Percentiles rank a stretch among this genome's conserved stretches.
Conservation (phyloP, 2,329 filamentous ascomycete genomes). For the Colletotrichum cereale region DNA sequence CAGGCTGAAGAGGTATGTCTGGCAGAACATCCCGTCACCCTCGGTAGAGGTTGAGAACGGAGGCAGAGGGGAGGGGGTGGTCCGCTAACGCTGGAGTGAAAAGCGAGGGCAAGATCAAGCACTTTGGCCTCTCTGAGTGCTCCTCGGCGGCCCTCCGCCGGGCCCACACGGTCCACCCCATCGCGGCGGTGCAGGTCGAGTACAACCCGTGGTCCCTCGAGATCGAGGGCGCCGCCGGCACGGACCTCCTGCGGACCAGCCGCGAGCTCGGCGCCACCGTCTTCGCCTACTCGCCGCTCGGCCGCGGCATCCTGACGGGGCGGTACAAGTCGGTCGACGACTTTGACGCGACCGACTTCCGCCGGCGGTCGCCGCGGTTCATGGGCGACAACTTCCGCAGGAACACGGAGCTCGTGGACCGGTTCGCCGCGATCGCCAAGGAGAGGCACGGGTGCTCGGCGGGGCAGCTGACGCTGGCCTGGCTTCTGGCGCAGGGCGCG, state of each 20-base stretch:
- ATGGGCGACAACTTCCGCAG: constrained; percentile 64
- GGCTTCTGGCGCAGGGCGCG: constrained; percentile 70
- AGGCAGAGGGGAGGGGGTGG: too few species aligned
- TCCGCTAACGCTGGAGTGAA: not conserved
- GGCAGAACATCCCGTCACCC: not conserved
- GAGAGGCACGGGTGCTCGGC: constrained; percentile 66
- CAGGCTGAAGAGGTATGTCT: constrained; percentile 54
- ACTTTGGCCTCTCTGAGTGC: constrained; percentile 68
- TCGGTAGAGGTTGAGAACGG: not conserved
- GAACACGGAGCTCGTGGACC: constrained; percentile 67
- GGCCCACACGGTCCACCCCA: constrained; percentile 61
- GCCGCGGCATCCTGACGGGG: constrained; percentile 69
- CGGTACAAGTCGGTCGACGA: constrained; percentile 59
- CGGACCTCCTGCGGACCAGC: constrained; percentile 64
- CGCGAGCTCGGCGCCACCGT: constrained; percentile 70
- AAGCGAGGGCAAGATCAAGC: constrained; percentile 67
- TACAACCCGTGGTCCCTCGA: constrained; percentile 67
- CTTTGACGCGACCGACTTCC: constrained; percentile 62
- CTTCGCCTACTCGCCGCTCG: constrained; percentile 71
- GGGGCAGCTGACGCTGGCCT: constrained; percentile 71
- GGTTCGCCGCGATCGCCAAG: constrained; percentile 60
- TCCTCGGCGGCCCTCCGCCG: constrained; percentile 63
- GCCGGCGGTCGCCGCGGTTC: constrained; percentile 61
- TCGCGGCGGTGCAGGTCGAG: constrained; percentile 66
- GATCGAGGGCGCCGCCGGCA: constrained; percentile 65